Evolutionary conservation across 2,329 filamentous ascomycete species (phyloP).

Genomic region (Neopestalotiopsis clavispora): DNA sequence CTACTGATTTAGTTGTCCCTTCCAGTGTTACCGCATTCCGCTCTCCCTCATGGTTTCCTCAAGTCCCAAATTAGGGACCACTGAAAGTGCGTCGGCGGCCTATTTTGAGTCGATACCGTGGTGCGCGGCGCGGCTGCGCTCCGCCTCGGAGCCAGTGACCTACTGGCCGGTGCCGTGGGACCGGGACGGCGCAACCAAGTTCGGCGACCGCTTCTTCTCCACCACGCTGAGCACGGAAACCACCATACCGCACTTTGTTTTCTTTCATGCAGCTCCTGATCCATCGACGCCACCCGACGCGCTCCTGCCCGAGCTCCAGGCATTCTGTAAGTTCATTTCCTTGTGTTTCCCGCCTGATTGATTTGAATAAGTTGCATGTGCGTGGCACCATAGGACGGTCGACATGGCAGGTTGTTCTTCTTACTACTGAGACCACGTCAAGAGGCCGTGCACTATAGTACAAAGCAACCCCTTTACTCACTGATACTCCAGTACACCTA

Average conservation of each 20-base stretch:
- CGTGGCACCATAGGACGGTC: too few species aligned
- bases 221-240: constrained; percentile 18
- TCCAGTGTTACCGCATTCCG: too few species aligned
- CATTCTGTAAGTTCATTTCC: neutral
- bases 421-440: too few species aligned
- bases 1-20: neutral
- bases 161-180: neutral
- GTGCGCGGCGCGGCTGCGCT: constrained; percentile 9
- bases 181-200: neutral
- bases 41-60: neutral
- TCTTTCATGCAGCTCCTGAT: neutral
- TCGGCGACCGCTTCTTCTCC: constrained; percentile 12
- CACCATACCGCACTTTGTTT: constrained; percentile 11
- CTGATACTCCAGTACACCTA: constrained; percentile 28
- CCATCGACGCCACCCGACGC: neutral
- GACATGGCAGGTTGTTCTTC: too few species aligned
- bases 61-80: too few species aligned
- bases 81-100: neutral
- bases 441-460: too few species aligned
- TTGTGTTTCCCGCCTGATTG: too few species aligned
- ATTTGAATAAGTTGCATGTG: too few species aligned
- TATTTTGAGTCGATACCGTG: constrained; percentile 30
- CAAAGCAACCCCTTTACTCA: too few species aligned
- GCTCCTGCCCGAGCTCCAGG: neutral
- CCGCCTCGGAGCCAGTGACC: neutral